Base-by-base conservation (phyloP, 83 land plant genomes). In the Picea mariana region DNA sequence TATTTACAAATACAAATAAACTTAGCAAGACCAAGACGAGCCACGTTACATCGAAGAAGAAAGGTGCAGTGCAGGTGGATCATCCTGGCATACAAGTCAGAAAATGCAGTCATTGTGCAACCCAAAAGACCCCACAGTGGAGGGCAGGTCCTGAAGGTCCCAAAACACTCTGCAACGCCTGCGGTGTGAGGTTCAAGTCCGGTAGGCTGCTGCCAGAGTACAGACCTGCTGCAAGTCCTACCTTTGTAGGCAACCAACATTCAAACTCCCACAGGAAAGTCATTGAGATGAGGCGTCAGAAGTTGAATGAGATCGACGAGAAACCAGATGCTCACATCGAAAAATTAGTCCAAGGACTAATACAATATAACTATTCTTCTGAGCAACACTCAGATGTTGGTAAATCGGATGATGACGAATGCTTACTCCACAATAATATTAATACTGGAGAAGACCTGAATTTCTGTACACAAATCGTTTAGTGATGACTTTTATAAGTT, bases 131-230 rank as follows among this genome's bases (percentile, higher is more conserved):
- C 12, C 92, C 92, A 23, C 92, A 90, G 63, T 90, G 92, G 92
- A 68, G 92, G 26, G 90, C 92, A 17, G 92, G 92, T 13, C 92
- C 92, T 5, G 83, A 83, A 88, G 91, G 91, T 4, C 91, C 91
- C 68, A 90, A 90, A 67, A 89, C 91, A 2, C 72, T 88, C 16
- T 88, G 90, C 83, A 88, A 88, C 49, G 90, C 90, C n/a, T 88
- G 90, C 44, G 90, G 89, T 11, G 91, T 89, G 79, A 86, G 91
- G 13, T 89, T 87, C 80, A 90, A 89, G 55, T 87, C 89, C n/a
- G 91, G 91, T 11, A 79, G 91, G 72, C 82, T 90, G 55, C 85
- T 87, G 67, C 91, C 91, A 26, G 91, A 90, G 75, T 90, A 90
- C 81, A 78, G 91, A 20, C 91, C 91, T 52, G 91, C 91, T 11